Evolutionary conservation across 768 basidiomycete genomes (phyloP), one percentile per base, ranked within the genome.

Genomic region (Porphyrellus cyaneotinctus): DNA sequence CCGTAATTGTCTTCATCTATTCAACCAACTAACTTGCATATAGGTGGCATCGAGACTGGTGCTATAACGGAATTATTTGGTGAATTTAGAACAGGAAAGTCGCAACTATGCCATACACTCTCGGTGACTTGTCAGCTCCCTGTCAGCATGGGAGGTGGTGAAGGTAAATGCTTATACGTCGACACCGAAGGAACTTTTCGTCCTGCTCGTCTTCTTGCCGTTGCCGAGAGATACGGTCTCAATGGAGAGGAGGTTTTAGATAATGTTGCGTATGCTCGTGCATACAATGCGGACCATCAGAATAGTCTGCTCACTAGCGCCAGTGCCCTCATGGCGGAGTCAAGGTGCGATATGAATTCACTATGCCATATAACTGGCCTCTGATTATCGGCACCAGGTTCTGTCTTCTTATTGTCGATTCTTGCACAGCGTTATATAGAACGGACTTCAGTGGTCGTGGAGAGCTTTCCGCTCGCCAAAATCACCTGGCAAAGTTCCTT

Each of bases 161-260:
- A 99, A 72, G 97, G 97, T 35, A 99, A 99, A 73, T 97, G 95
- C 65, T 75, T 99, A 41, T 99, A 97, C 71, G 97, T 99, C 72
- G 97, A 99, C 69, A 98, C 97, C 0, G 97, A 99, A 66, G 95
- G 95, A 24, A 99, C 97, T 10, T 99, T 99, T 77, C 93, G 97
- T 61, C 97, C 97, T 20, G 90, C 91, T 37, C 88, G 97, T 49
- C 77, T 98, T 41, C 80, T 98, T 33, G 93, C 95, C 1, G 91
- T 95, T 12, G 95, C 97, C 4, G 95, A 97, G 72, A 79, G 97
- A 46, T 95, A 87, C 67, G 97, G 97, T n/a, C 76, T 99, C 60
- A 95, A 92, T 59, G 95, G 94, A 43, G 95, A 99, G 69, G 95
- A 97, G 69, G 97, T 98, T 0, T 75, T 98, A 58, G 97, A 99